Evolutionary conservation across 257 asterid genomes (phyloP), one percentile per base, ranked within the genome.

Genomic region (Knoxia roxburghii): DNA sequence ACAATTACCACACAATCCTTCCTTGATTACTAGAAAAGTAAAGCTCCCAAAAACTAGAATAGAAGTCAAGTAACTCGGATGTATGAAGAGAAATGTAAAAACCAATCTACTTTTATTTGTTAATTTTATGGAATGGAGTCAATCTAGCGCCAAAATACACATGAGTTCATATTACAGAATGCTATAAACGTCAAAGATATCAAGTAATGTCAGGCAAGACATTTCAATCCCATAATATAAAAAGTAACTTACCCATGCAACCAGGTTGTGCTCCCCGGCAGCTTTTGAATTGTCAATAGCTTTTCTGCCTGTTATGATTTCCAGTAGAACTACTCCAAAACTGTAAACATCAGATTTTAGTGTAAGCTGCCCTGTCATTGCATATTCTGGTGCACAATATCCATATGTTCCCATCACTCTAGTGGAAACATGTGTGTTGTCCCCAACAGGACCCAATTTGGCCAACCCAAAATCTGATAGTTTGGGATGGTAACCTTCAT

Each of bases 371-470:
- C 96, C 95, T 8, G 86, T 83, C 89, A 86, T 84, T 59, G 86
- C 89, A 68, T 89, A 86, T 68, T 89, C 94, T 1, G 96, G 96
- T 0, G 96, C 96, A 70, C 96, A 86, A 75, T 89, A 89, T 14
- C 94, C 96, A n/a, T 83, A 80, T 13, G 96, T 88, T 61, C 96
- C 96, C 94, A 86, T 86, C 33, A 84, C 91, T 80, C 89, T 74
- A 26, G 88, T 81, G 26, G 91, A 83, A 18, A 89, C 88, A 24
- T 83, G 87, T 14, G 91, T 86, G 60, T 83, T 84, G 45, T 83
- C 94, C 26, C 89, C 91, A 51, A 81, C 84, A 0, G 86, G 94
- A 0, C 96, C 96, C 71, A 88, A 66, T 73, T 88, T 89, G 66
- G 96, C 91, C 74, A 89, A 71, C 46, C 96, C 94, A 57, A 89